Evolutionary conservation across 345 rosid genomes (phyloP).

Genomic region (Streptanthus diversifolius): DNA sequence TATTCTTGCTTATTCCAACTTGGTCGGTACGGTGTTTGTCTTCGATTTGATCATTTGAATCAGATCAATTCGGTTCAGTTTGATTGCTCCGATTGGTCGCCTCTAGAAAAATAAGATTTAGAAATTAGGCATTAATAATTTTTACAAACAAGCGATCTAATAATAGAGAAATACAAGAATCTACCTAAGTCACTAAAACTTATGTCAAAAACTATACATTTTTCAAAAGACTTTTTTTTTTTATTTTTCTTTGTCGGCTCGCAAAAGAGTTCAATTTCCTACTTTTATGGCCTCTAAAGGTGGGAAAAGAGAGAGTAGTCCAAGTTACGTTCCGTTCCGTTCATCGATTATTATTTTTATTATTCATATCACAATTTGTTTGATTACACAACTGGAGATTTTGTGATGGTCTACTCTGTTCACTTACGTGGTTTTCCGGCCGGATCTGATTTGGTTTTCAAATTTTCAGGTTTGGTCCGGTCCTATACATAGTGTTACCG

Average conservation of each 20-base stretch:
- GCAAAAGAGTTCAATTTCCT: slow-evolving; percentile 26
- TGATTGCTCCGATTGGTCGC: not conserved
- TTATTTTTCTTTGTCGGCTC: slow-evolving; percentile 23
- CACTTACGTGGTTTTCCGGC: not conserved
- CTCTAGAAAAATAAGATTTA: not conserved
- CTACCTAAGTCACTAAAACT: slow-evolving; percentile 18
- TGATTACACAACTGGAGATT: not conserved
- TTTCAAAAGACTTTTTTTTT: slow-evolving; percentile 7
- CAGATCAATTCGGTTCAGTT: not conserved
- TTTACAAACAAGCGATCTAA: not conserved
- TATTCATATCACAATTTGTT: not conserved
- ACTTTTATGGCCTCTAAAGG: slow-evolving; percentile 26
- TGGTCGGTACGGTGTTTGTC: not conserved
- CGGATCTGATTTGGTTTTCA: not conserved
- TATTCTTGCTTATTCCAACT: not conserved
- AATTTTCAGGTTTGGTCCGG: not conserved
- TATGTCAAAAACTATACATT: slow-evolving; percentile 24
- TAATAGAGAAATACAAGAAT: slow-evolving; percentile 20
- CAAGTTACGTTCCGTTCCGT: slow-evolving; percentile 33
- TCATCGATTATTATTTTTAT: not conserved
- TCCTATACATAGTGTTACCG: not conserved
- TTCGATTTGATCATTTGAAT: not conserved
- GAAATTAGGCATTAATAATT: not conserved
- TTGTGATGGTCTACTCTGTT: not conserved
- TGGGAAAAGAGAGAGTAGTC: slow-evolving; percentile 31